Conservation (phyloP, 2,329 filamentous ascomycete species). For the Hypocrella siamensis region DNA sequence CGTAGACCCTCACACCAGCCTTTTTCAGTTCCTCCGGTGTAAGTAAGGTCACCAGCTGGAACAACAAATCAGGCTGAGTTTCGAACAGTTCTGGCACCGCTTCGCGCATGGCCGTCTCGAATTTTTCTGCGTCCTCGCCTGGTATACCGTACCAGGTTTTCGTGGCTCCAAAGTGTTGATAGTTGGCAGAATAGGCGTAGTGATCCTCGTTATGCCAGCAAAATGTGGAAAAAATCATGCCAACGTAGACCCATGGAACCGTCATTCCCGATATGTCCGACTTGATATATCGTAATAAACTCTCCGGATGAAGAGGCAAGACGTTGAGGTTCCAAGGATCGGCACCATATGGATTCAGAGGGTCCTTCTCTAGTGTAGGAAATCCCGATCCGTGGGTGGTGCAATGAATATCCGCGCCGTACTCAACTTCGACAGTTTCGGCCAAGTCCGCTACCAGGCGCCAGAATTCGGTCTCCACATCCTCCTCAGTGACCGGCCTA, state of each 20-base stretch:
- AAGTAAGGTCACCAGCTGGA: constrained; percentile 91
- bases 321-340: constrained; percentile 96
- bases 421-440: constrained; percentile 94
- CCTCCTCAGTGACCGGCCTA: constrained; percentile 76
- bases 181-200: constrained; percentile 94
- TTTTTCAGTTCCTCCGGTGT: constrained; percentile 88
- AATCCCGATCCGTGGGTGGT: constrained; percentile 97
- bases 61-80: constrained; percentile 87
- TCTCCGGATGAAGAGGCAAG: constrained; percentile 77
- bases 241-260: constrained; percentile 96
- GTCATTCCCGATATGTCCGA: constrained; percentile 98
- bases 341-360: constrained; percentile 69
- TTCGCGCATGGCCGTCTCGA: constrained; percentile 87
- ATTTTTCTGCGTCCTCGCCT: constrained; percentile 82
- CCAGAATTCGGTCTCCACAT: constrained; percentile 96
- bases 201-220: constrained; percentile 99
- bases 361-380: constrained; percentile 82
- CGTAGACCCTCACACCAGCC: constrained; percentile 83
- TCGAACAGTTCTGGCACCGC: constrained; percentile 94
- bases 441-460: constrained; percentile 83
- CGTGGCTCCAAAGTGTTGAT: constrained; percentile 93
- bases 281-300: constrained; percentile 92
- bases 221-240: constrained; percentile 98
- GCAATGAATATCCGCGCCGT: constrained; percentile 94
- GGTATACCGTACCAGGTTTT: constrained; percentile 99